phyloP scores from a whole-genome alignment of 2,329 filamentous ascomycete species.

The Paraphaeosphaeria minitans region DNA sequence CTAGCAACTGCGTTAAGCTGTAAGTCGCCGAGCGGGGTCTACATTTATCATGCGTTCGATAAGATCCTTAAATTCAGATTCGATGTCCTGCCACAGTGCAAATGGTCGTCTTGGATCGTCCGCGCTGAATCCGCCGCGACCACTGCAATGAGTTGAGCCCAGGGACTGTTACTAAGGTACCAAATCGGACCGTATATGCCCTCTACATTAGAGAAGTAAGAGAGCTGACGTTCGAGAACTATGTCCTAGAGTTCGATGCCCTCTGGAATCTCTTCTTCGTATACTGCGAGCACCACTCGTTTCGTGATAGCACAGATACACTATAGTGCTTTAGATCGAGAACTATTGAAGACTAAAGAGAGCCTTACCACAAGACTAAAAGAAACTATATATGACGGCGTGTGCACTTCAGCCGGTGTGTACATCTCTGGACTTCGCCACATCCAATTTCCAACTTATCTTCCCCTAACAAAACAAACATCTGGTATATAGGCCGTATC shows the following conservation, averaged over 20 bases:
- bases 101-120: constrained; percentile 51
- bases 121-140: constrained; percentile 46
- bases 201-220: constrained; percentile 54
- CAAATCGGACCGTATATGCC: constrained; percentile 48
- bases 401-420: constrained; percentile 44
- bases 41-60: constrained; percentile 39
- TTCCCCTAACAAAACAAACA: constrained; percentile 42
- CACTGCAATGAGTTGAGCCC: constrained; percentile 40
- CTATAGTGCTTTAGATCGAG: constrained; percentile 25
- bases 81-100: constrained; percentile 13
- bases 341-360: background rate
- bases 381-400: constrained; percentile 52
- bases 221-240: constrained; percentile 54
- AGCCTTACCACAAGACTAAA: constrained; percentile 51
- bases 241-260: constrained; percentile 43
- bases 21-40: constrained; percentile 41
- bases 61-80: constrained; percentile 39
- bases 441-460: constrained; percentile 49
- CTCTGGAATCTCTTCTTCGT: constrained; percentile 40
- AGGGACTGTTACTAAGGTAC: constrained; percentile 45
- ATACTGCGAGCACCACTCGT: constrained; percentile 40
- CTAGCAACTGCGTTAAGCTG: too few relatives aligned
- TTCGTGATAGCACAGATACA: constrained; percentile 54
- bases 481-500: constrained; percentile 47
- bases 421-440: constrained; percentile 55